These are phyloP conservation scores for Boletellus ananas DNA, from an alignment of 768 basidiomycete genomes.

Conservation along the genomic window DNA sequence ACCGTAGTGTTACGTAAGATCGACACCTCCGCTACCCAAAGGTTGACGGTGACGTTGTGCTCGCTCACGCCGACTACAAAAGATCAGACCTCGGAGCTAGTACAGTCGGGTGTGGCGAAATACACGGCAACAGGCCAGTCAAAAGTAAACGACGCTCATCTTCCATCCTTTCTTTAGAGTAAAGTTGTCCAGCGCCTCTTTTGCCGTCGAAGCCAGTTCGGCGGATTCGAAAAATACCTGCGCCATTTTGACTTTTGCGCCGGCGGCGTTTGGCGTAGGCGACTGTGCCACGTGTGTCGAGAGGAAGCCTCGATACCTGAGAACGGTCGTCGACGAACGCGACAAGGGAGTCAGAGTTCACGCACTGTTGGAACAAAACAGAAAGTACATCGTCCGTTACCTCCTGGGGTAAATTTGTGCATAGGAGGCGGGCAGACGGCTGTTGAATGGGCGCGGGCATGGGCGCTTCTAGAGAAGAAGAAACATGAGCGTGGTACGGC, in stretches of 20 bases:
- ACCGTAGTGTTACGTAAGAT: neutral
- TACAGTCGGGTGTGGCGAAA: conserved; percentile 2
- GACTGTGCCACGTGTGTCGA: conserved; percentile 66
- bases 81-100: conserved; percentile 32
- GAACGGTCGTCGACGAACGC: neutral
- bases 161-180: conserved; percentile 82
- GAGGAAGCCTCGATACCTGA: conserved; percentile 82
- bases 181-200: conserved; percentile 81
- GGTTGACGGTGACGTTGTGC: too few species aligned
- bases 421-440: conserved; percentile 61
- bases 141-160: conserved; percentile 75
- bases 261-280: conserved; percentile 61
- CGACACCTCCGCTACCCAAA: neutral
- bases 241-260: conserved; percentile 72
- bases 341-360: conserved; percentile 17
- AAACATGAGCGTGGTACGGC: conserved; percentile 10
- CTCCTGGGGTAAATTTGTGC: conserved; percentile 87
- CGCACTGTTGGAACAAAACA: conserved; percentile 90
- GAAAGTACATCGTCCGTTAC: conserved; percentile 83
- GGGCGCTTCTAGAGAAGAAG: conserved; percentile 26
- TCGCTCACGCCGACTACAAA: neutral
- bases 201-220: conserved; percentile 72
- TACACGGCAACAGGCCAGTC: conserved; percentile 17
- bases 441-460: conserved; percentile 50
- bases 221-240: conserved; percentile 74